Conservation (phyloP, 768 basidiomycete genomes). For the Coprinellus micaceus region DNA sequence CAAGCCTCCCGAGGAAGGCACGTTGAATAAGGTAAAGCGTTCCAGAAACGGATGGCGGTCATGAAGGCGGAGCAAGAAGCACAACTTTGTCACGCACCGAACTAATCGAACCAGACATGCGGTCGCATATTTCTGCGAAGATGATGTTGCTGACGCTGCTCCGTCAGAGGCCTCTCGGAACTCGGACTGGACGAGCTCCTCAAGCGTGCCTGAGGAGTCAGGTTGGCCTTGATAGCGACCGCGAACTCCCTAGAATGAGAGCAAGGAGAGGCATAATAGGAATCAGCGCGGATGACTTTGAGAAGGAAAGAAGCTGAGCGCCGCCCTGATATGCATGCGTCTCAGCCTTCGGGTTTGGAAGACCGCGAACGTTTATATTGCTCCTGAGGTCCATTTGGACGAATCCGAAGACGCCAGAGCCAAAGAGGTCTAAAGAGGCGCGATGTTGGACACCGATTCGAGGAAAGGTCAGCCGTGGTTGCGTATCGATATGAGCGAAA, state of each 20-base stretch:
- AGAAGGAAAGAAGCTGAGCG: background rate
- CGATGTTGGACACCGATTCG: background rate
- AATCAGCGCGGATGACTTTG: background rate
- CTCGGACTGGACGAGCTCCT: constrained; percentile 56
- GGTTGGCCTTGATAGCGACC: constrained; percentile 42
- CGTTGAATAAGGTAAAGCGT: background rate
- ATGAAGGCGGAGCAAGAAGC: background rate
- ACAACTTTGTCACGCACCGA: constrained; percentile 41
- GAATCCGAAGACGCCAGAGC: constrained; percentile 67
- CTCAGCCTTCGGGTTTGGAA: constrained; percentile 13
- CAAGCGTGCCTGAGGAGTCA: constrained; percentile 50
- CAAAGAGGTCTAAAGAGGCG: constrained; percentile 64
- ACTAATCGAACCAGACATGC: constrained; percentile 63
- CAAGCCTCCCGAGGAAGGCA: background rate
- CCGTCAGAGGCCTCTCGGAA: constrained; percentile 27
- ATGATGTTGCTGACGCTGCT: too few relatives aligned
- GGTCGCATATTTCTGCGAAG: constrained; percentile 43
- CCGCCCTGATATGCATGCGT: background rate
- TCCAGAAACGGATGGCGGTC: background rate
- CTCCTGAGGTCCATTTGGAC: constrained; percentile 66
- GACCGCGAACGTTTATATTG: constrained; percentile 54
- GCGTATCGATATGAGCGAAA: constrained; percentile 3
- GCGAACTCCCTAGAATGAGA: constrained; percentile 55
- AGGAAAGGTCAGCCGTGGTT: constrained; percentile 8
- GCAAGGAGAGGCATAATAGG: too few relatives aligned